Base-by-base conservation (phyloP, 2,329 filamentous ascomycete species). In the Uncinocarpus reesii region DNA sequence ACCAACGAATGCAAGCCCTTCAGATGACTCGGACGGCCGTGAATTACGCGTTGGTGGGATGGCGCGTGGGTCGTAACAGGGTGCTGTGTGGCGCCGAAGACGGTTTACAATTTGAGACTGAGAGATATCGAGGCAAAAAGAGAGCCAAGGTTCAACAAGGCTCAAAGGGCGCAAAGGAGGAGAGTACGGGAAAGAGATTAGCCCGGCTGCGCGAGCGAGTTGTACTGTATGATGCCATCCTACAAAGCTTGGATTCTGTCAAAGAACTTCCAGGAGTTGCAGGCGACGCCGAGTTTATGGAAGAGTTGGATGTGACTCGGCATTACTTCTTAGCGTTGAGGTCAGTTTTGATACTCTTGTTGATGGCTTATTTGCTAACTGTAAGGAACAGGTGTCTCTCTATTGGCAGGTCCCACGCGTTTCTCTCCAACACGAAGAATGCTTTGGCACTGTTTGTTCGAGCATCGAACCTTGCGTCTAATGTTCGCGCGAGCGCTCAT, bases 11-110 rank as follows among this genome's bases (percentile, higher is more conserved):
- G 81, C 92, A 98, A 67, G 82, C 88, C 57, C 71, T 98, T 38
- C 89, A 95, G 56, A 84, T 98, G 50, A 94, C 89, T 2, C 83
- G 85, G 52, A 93, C 93, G 0, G 88, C 90, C 1, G 86, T 96
- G 49, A 94, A 92, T 65, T 96, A 94, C 64, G 86, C 86, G 56
- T 80, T 95, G 66, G 84, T 98, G 49, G 89, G 86, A 61, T 96
- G 89, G 89, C 79, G 92, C 63, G 86, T 96, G 54, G 90, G 90
- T 21, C 82, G 92, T 41, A 96, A 98, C 65, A 77, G 92, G 47
- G 83, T 95, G 0, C 71, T 98, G 53, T 86, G 87, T 44, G 89
- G 90, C n/a, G 71, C 78, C 5, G 75, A 84, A 47, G 90, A 96
- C 57, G 90, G 90, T 2, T 76, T 86, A 13, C 65, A 75, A 1